Evolutionary conservation across 345 rosid genomes (phyloP), one percentile per base, ranked within the genome.

Genomic region (Capsella bursapastoris): DNA sequence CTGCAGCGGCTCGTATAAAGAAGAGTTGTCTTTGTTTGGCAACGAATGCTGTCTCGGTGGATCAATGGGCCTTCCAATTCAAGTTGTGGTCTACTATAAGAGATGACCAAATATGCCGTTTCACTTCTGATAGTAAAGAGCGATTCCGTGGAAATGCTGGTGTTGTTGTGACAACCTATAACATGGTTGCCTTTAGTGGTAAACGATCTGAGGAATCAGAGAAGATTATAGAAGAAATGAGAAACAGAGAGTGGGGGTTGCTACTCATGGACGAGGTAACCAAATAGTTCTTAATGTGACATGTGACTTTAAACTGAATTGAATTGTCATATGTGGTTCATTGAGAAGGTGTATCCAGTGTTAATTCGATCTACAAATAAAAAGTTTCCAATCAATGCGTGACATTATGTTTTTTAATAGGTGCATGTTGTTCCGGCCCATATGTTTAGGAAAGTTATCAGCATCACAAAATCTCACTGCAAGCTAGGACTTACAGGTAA

Each of bases 371-470:
- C 31, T 32, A 51, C 47, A 8, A 25, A 38, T n/a, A 41, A 10
- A 0, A 27, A 28, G 13, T 31, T 43, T 31, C 51, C 8, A 25
- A 28, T 22, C 11, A 5, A 15, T 50, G 29, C 7, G 0, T 72
- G 52, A 50, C 18, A 8, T 51, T 57, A 22, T 40, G 8, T 40
- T 27, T 18, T 51, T 4, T 61, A 57, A 13, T 74, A 94, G 97
- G 99, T 95, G 76, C 99, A 92, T 41, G 99, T 95, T 82, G 98
- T 95, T 79, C 98, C 98, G 1, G 97, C 98, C 41, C 97, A 95
- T 74, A 95, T 92, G 99, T 95, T 95, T 78, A 91, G 98, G 80
- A 95, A 92, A 82, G 99, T 95, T 38, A 95, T 92, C 82, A 95
- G 98, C 73, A 57, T 95, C 45, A 92, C 99, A 68, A 95, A 95